Base-by-base conservation (phyloP, 306 rosid species). In the Dalbergia cochinchinensis region DNA sequence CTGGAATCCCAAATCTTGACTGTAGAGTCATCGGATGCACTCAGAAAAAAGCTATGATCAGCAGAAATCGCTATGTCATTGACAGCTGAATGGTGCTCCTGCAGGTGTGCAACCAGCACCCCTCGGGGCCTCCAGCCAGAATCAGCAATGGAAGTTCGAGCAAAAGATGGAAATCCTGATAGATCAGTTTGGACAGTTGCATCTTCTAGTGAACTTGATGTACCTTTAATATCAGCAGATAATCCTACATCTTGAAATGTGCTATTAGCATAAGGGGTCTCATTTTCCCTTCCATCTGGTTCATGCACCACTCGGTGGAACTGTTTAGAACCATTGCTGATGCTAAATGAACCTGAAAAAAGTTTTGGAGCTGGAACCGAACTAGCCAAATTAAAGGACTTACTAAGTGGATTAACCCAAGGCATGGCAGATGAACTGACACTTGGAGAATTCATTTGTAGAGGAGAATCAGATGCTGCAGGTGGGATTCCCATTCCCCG, bases 101-200 rank as follows among this genome's bases (percentile, higher is more conserved):
- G 99, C 67, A 95, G 96, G 84, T 95, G 99, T 19, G 98, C 99
- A 86, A 92, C 95, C 88, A 95, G 83, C 68, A 95, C 97, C 47
- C 99, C 99, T 41, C 92, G 94, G 4, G 99, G 99, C 84, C 92
- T 90, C 99, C 99, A 95, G 67, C 97, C 99, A 59, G 98, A 91
- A 82, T 95, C 98, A 42, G 94, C 87, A 77, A 90, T 78, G 47
- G 95, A 81, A 48, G 91, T 72, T 78, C 93, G 89, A 70, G 90
- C 59, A 84, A 89, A 85, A 78, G 97, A 78, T 34, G 92, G 88
- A 84, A 86, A 76, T 86, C 90, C 89, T 44, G 94, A 81, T 53
- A 78, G 64, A 89, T 92, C 99, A 55, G 90, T 84, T 76, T 87
- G 81, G 26, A 83, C 53, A 68, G 92, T 69, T 77, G 85, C 83